Base-by-base conservation (phyloP, 495 filamentous ascomycete genomes). In the Emericellopsis terricola region DNA sequence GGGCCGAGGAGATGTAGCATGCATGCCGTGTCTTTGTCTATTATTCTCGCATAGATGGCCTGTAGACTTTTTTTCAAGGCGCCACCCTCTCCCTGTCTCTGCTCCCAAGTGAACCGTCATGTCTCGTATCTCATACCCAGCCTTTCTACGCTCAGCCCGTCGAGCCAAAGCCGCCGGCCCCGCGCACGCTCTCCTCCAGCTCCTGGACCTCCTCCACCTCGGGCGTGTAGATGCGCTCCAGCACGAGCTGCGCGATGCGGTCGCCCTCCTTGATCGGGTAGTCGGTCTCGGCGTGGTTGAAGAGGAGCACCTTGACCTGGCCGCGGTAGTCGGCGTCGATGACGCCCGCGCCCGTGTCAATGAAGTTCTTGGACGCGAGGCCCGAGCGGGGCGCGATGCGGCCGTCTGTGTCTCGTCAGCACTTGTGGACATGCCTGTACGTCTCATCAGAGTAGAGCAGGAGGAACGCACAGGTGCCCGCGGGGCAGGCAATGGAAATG, bases 291-390 rank as follows among this genome's bases (percentile, higher is more conserved):
- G 64, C 64, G 56, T 91, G 78, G 63, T 97, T 97, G 50, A 94
- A 94, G 26, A 97, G 67, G 44, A 97, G 62, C 15, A 97, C 78
- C 64, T 85, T 92, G 41, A 97, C 77, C 40, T 78, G 80, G 13
- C 89, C 89, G 16, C 89, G 71, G 63, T 97, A 97, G 52, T 97
- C 89, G 6, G 86, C 83, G 60, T 97, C 89, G 49, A 97, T 93
- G 34, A 97, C 89, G 20, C 89, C 89, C 2, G 89, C 89, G 37
- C 87, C 83, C 1, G 78, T 81, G 53, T 94, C 82, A 52, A 97
- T 94, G 61, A 81, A 83, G 59, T 93, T 73, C 58, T 94, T 94
- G 28, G 76, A 65, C 3, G 87, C 87, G 37, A 97, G 76, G 24
- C 89, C 89, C 31, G 79, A 87, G 33, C 89, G 77, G 19, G 89